These are phyloP conservation scores for Cenchrus americanus DNA, from an alignment of 176 grass and related monocot genomes.

Conservation along the genomic window DNA sequence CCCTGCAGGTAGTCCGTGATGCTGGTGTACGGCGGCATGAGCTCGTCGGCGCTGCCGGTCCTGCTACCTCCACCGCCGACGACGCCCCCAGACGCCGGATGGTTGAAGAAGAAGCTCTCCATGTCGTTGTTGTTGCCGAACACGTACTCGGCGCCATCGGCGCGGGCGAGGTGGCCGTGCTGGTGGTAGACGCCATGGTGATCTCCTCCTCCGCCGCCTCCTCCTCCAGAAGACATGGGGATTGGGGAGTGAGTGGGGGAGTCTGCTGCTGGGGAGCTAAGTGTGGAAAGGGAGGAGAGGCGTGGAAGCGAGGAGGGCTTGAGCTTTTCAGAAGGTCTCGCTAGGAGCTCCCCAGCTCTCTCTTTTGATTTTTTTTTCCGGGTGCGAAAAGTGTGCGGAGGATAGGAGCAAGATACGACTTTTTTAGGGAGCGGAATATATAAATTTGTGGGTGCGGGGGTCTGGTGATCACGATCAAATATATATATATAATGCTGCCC, in stretches of 20 bases:
- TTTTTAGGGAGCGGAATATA: constrained; percentile 41
- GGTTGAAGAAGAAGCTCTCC: constrained; percentile 62
- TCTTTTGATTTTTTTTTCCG: constrained; percentile 44
- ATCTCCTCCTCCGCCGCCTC: constrained; percentile 37
- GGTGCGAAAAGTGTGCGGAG: constrained; percentile 42
- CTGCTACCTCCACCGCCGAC: background rate
- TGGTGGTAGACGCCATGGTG: constrained; percentile 31
- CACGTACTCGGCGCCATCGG: constrained; percentile 34
- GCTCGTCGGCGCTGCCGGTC: constrained; percentile 40
- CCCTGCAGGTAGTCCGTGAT: constrained; percentile 56
- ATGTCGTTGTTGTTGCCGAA: constrained; percentile 46
- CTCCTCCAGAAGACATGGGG: constrained; percentile 62
- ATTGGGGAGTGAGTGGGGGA: constrained; percentile 21
- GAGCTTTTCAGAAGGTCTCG: constrained; percentile 40
- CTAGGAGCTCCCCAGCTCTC: background rate
- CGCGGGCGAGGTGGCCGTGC: constrained; percentile 7
- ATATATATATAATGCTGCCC: constrained; percentile 30
- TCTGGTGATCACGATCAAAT: constrained; percentile 34
- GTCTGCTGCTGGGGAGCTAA: background rate
- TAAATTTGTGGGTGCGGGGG: constrained; percentile 36
- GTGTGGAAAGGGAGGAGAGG: constrained; percentile 54
- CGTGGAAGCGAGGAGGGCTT: constrained; percentile 54
- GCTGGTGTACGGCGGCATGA: constrained; percentile 49
- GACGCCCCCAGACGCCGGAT: background rate
- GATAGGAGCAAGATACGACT: constrained; percentile 59